phyloP scores from a whole-genome alignment of 2,329 filamentous ascomycete species.

The Colletotrichum cuscutae region DNA sequence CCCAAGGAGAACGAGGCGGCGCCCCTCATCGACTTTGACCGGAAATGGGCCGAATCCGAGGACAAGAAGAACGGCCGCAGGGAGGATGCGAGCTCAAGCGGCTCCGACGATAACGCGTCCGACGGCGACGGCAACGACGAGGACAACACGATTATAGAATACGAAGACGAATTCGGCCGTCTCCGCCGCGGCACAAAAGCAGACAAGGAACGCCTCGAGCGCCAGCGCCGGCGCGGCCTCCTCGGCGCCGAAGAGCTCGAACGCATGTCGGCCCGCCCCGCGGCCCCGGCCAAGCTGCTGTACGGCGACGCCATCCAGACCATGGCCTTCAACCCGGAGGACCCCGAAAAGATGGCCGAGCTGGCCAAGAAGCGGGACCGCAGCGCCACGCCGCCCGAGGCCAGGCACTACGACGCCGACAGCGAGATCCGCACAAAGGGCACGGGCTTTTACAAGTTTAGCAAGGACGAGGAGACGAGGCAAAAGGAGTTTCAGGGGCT shows the following conservation, averaged over 20 bases:
- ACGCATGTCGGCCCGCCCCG: slow-evolving; percentile 74
- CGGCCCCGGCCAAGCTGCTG: slow-evolving; percentile 77
- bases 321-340: slow-evolving; percentile 83
- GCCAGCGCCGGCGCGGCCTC: slow-evolving; percentile 61
- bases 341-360: slow-evolving; percentile 78
- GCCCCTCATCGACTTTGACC: slow-evolving; percentile 90
- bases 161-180: slow-evolving; percentile 93
- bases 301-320: slow-evolving; percentile 87
- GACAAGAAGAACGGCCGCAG: slow-evolving; percentile 58
- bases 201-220: slow-evolving; percentile 73
- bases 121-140: slow-evolving; percentile 52
- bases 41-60: slow-evolving; percentile 87
- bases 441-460: slow-evolving; percentile 92
- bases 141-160: slow-evolving; percentile 78
- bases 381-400: slow-evolving; percentile 81
- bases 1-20: slow-evolving; percentile 71
- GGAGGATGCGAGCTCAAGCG: slow-evolving; percentile 65
- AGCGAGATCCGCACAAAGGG: slow-evolving; percentile 88
- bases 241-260: slow-evolving; percentile 71
- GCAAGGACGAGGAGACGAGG: slow-evolving; percentile 75
- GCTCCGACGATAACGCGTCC: slow-evolving; percentile 50
- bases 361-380: slow-evolving; percentile 83
- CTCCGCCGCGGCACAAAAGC: slow-evolving; percentile 76
- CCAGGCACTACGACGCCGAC: slow-evolving; percentile 86
- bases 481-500: slow-evolving; percentile 80